Conservation (phyloP, 2,329 filamentous ascomycete species). For the Scytalidium lignicola region DNA sequence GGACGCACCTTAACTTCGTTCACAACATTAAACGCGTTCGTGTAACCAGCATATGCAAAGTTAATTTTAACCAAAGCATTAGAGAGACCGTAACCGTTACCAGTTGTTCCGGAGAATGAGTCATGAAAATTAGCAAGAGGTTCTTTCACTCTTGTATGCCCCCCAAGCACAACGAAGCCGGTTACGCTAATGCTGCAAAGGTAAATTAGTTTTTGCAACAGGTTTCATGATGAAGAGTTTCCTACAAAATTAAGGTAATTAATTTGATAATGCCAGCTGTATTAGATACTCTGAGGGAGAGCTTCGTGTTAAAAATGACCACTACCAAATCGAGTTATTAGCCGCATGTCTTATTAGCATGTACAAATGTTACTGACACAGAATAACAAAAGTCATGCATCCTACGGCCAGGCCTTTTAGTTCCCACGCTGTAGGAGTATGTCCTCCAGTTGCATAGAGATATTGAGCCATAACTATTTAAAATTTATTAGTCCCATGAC, state of each 20-base stretch:
- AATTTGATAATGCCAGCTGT: slow-evolving; percentile 53
- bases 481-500: neutral
- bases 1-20: slow-evolving; percentile 50
- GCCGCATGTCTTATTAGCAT: neutral
- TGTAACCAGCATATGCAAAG: slow-evolving; percentile 53
- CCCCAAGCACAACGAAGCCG: slow-evolving; percentile 56
- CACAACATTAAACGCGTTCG: slow-evolving; percentile 57
- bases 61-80: slow-evolving; percentile 53
- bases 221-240: slow-evolving; percentile 17
- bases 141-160: slow-evolving; percentile 37
- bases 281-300: slow-evolving; percentile 49
- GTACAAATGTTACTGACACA: slow-evolving; percentile 37
- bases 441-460: slow-evolving; percentile 51
- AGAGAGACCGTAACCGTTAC: slow-evolving; percentile 37
- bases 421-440: slow-evolving; percentile 53
- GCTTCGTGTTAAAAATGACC: slow-evolving; percentile 48
- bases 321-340: slow-evolving; percentile 15
- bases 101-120: slow-evolving; percentile 43
- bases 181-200: slow-evolving; percentile 41
- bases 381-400: slow-evolving; percentile 27
- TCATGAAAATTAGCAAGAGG: slow-evolving; percentile 48
- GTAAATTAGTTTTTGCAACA: no score
- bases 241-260: slow-evolving; percentile 51
- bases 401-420: slow-evolving; percentile 62
- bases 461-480: slow-evolving; percentile 55